Percentiles rank a stretch among this genome's conserved stretches.
These are phyloP conservation scores for Penicillium manginii DNA, from an alignment of 495 filamentous ascomycete species.

Conservation along the genomic window DNA sequence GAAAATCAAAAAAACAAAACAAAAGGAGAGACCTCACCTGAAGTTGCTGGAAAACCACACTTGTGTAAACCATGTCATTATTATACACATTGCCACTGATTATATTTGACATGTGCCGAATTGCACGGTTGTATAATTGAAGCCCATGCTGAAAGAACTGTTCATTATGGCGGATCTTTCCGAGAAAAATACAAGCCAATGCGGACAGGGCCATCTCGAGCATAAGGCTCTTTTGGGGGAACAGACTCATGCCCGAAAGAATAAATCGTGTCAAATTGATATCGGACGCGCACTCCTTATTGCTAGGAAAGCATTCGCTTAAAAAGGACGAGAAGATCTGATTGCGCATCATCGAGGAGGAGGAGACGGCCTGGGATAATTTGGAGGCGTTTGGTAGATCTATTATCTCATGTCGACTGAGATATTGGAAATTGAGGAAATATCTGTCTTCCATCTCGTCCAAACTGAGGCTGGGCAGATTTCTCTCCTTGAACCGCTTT, in stretches of 20 bases:
- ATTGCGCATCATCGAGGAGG: neutral
- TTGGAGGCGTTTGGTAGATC: neutral
- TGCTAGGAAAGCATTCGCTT: neutral
- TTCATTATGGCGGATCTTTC: neutral
- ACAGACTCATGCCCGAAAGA: neutral
- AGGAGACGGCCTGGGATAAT: neutral
- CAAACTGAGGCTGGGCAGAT: neutral
- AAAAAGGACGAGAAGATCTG: neutral
- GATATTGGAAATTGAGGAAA: neutral
- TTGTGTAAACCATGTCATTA: neutral
- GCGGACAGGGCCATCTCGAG: neutral
- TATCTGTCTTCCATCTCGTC: neutral
- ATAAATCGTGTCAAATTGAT: neutral
- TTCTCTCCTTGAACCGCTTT: neutral
- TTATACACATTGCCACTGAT: neutral
- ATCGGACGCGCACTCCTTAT: neutral
- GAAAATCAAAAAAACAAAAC: neutral
- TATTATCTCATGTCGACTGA: neutral
- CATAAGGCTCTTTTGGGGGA: neutral
- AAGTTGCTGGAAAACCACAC: neutral
- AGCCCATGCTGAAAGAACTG: neutral
- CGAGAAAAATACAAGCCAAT: neutral
- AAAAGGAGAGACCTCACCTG: neutral
- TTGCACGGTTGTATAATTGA: neutral
- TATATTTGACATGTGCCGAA: neutral